Percentiles rank a stretch among this genome's conserved stretches.
phyloP scores from a whole-genome alignment of 805 yeast species.

The Wickerhamiella qilinensis region DNA sequence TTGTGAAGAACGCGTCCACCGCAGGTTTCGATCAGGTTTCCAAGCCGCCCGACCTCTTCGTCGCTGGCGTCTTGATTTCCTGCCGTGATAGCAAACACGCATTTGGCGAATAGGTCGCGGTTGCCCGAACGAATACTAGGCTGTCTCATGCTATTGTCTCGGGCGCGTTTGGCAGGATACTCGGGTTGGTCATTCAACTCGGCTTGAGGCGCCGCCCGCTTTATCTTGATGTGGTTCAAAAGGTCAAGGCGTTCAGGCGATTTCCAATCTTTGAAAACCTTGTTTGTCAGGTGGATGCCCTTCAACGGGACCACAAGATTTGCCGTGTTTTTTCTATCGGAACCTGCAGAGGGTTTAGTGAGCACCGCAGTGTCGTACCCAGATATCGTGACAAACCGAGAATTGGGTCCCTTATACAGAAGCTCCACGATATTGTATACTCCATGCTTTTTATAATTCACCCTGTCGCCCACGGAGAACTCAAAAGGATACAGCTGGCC shows the following conservation, averaged over 20 bases:
- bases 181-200: no score
- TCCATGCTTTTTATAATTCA: not conserved
- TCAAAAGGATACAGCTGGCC: no score
- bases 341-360: no score
- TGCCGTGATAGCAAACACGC: slow-evolving; percentile 2
- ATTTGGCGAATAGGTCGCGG: not conserved
- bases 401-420: not conserved
- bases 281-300: no score
- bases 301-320: no score
- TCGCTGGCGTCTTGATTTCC: not conserved
- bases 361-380: not conserved
- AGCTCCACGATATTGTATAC: not conserved
- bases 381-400: not conserved
- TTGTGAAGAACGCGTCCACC: slow-evolving; percentile 7
- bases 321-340: no score
- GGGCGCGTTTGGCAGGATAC: not conserved
- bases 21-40: not conserved
- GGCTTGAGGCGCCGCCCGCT: no score
- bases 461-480: not conserved
- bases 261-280: no score
- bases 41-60: not conserved
- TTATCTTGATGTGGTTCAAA: no score
- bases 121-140: not conserved
- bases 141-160: not conserved
- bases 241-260: no score